Evolutionary conservation across 1,284 basidiomycete species (phyloP).

Genomic region (Rhodotorula sp.): DNA sequence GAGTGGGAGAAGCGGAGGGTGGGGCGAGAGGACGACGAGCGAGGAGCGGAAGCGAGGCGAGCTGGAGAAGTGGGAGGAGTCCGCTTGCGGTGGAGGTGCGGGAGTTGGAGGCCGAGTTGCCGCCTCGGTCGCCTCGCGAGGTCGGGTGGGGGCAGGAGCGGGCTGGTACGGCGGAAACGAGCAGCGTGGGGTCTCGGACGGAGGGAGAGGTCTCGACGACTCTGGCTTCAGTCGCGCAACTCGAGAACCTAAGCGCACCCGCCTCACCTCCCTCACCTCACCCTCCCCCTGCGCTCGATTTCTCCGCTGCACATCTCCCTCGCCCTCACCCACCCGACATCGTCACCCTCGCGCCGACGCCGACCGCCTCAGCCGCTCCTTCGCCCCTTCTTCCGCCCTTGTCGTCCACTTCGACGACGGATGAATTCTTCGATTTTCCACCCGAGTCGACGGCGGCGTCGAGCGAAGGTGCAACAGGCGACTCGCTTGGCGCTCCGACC

Average conservation of each 20-base stretch:
- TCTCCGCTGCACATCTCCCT: too few relatives aligned
- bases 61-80: background rate
- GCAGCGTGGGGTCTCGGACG: too few relatives aligned
- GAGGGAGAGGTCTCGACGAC: background rate
- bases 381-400: background rate
- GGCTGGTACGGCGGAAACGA: too few relatives aligned
- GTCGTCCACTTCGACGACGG: background rate
- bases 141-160: too few relatives aligned
- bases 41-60: constrained; percentile 7
- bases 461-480: too few relatives aligned
- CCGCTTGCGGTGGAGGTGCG: constrained; percentile 6
- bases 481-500: too few relatives aligned
- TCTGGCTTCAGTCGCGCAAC: background rate
- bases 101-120: background rate
- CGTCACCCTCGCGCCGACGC: constrained; percentile 12
- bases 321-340: background rate
- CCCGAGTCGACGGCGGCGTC: too few relatives aligned
- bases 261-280: background rate
- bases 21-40: background rate
- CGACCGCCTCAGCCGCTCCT: constrained; percentile 7
- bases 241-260: background rate
- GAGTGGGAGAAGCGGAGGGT: background rate
- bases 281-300: background rate
- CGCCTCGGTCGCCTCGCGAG: background rate
- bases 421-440: too few relatives aligned